phyloP scores from a whole-genome alignment of 2,329 filamentous ascomycete species.

The Knufia fluminis region DNA sequence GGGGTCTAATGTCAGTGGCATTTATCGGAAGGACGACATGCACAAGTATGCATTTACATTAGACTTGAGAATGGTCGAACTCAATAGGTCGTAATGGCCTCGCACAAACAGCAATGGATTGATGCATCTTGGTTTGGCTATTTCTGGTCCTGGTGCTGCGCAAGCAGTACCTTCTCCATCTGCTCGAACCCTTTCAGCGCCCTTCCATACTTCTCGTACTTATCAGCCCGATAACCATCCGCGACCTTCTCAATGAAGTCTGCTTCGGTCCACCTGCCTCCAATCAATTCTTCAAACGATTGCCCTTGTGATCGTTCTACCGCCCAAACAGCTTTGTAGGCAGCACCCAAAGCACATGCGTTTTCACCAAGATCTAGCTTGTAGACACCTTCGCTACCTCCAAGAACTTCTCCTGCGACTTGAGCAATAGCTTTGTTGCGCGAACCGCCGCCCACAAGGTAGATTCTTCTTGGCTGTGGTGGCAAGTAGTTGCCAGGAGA shows the following conservation, averaged over 20 bases:
- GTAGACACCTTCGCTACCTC: conserved; percentile 81
- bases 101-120: no score
- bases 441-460: conserved; percentile 87
- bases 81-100: no score
- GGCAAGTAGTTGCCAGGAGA: conserved; percentile 51
- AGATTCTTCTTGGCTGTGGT: conserved; percentile 77
- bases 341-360: conserved; percentile 85
- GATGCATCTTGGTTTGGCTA: neutral
- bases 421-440: conserved; percentile 81
- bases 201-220: conserved; percentile 68
- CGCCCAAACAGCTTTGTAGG: conserved; percentile 94
- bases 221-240: conserved; percentile 64
- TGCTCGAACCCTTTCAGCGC: conserved; percentile 67
- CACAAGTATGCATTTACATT: no score
- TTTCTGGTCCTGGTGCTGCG: neutral
- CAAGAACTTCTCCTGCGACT: conserved; percentile 78
- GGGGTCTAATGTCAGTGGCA: no score
- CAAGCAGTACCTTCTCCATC: conserved; percentile 57
- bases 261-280: conserved; percentile 73
- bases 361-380: conserved; percentile 90
- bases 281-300: conserved; percentile 83
- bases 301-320: conserved; percentile 58
- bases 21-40: no score
- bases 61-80: no score
- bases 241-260: conserved; percentile 75